Evolutionary conservation across 2,329 filamentous ascomycete genomes (phyloP), one percentile per base, ranked within the genome.

Genomic region (Venturia pyrina): DNA sequence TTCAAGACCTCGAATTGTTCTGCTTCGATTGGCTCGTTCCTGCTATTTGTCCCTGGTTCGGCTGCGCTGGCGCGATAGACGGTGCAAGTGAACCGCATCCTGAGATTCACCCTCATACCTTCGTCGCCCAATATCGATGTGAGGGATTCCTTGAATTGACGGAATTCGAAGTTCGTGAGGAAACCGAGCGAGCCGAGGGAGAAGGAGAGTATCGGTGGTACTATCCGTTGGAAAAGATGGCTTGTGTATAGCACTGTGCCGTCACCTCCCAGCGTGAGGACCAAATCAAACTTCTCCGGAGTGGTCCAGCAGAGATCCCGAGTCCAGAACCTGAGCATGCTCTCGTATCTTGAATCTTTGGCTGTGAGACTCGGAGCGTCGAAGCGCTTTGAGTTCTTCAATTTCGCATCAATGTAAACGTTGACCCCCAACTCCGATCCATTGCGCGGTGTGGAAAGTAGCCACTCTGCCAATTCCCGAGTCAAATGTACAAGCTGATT

Each of bases 21-120:
- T 57, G 89, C 91, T 76, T 97, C 93, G 71, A 95, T 89, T 75
- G 77, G 53, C 74, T 75, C 17, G 74, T 70, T 11, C 15, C 53
- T 17, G 64, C 67, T 60, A 48, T 75, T 71, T 69, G 88, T 83
- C 56, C 93, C 72, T 40, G 66, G 66, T 10, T 66, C 66, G 65
- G 67, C 41, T 24, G 17, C 70, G 70, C 19, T 70, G 70, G 88
- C 83, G 57, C 93, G 89, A 80, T 93, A 97, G 10, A 99, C 93
- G 0, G 95, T 98, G 79, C 93, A 98, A 19, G 95, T 99, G 77
- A 99, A 99, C 68, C 95, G 90, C 95, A 99, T 99, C 70, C 95
- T 91, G 70, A 99, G 82, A 73, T 96, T 98, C 68, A 98, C 93
- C 65, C 93, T 89, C 93, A 99, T 98, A 66, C 95, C 95, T 1